These are phyloP conservation scores for Mycena vulgaris DNA, from an alignment of 768 basidiomycete species.

Conservation along the genomic window DNA sequence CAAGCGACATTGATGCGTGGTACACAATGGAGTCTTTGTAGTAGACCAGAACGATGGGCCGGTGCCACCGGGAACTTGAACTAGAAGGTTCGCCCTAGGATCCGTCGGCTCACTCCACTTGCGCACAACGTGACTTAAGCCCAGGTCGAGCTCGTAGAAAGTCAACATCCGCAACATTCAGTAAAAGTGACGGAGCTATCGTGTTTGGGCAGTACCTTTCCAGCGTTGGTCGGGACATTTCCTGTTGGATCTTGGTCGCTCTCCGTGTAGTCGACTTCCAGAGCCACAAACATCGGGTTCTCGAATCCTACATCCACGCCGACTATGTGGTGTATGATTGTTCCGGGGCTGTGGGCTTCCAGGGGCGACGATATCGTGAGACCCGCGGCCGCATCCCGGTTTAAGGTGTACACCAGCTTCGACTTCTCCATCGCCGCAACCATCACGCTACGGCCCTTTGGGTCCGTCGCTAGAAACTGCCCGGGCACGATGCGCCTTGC, in stretches of 20 bases:
- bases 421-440: conserved; percentile 94
- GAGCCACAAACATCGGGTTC: conserved; percentile 95
- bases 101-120: conserved; percentile 99
- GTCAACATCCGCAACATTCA: conserved; percentile 84
- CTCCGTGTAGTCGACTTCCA: conserved; percentile 97
- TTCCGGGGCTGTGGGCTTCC: conserved; percentile 94
- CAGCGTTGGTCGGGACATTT: conserved; percentile 89
- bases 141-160: conserved; percentile 97
- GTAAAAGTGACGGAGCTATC: not conserved
- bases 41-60: conserved; percentile 98
- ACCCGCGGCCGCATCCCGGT: conserved; percentile 95
- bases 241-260: conserved; percentile 96
- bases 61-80: conserved; percentile 99
- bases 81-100: conserved; percentile 91
- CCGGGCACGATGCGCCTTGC: conserved; percentile 95
- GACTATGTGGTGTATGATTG: conserved; percentile 94
- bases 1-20: conserved; percentile 67
- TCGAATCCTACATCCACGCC: conserved; percentile 98
- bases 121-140: conserved; percentile 96
- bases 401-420: conserved; percentile 97
- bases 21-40: conserved; percentile 98
- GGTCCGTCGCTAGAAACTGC: conserved; percentile 94
- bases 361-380: conserved; percentile 97
- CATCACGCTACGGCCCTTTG: conserved; percentile 96
- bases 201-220: conserved; percentile 72